Conservation (phyloP, 2,329 filamentous ascomycete genomes). For the Microdochium bolleyi region DNA sequence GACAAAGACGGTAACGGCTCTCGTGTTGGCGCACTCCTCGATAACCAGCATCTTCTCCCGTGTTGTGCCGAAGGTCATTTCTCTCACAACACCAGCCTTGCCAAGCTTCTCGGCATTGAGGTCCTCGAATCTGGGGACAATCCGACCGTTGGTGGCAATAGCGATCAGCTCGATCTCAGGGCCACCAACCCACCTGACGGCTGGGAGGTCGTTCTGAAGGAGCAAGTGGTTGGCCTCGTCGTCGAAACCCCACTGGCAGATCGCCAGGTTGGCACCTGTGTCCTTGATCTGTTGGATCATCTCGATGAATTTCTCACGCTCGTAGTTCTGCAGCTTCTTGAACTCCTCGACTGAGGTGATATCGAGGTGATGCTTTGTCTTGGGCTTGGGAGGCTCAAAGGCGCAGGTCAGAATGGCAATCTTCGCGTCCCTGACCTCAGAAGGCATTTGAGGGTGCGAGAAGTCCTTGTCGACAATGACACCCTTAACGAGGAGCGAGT, state of each 20-base stretch:
- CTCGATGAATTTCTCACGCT: conserved; percentile 91
- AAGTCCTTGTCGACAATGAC: conserved; percentile 99
- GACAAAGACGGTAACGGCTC: conserved; percentile 93
- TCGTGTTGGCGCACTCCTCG: conserved; percentile 96
- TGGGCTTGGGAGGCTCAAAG: conserved; percentile 97
- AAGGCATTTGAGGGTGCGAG: conserved; percentile 98
- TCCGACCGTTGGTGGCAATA: conserved; percentile 95
- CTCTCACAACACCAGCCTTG: conserved; percentile 78
- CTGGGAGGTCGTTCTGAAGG: conserved; percentile 90
- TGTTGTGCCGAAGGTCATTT: conserved; percentile 96
- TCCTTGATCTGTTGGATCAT: conserved; percentile 99
- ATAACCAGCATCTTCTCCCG: conserved; percentile 99
- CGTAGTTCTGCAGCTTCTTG: conserved; percentile 94
- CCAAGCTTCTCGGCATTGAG: conserved; percentile 86
- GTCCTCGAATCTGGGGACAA: conserved; percentile 96
- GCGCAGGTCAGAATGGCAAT: conserved; percentile 96
- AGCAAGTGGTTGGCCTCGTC: conserved; percentile 97
- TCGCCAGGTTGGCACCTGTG: conserved; percentile 92
- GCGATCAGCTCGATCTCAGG: conserved; percentile 98
- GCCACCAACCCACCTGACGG: conserved; percentile 95
- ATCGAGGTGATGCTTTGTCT: conserved; percentile 99
- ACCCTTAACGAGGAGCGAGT: conserved; percentile 90
- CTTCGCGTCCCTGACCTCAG: conserved; percentile 90
- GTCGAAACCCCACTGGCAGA: conserved; percentile 99
- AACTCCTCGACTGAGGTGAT: conserved; percentile 97